phyloP scores from a whole-genome alignment of 139 green algal species.

The Asterochloris sp. region DNA sequence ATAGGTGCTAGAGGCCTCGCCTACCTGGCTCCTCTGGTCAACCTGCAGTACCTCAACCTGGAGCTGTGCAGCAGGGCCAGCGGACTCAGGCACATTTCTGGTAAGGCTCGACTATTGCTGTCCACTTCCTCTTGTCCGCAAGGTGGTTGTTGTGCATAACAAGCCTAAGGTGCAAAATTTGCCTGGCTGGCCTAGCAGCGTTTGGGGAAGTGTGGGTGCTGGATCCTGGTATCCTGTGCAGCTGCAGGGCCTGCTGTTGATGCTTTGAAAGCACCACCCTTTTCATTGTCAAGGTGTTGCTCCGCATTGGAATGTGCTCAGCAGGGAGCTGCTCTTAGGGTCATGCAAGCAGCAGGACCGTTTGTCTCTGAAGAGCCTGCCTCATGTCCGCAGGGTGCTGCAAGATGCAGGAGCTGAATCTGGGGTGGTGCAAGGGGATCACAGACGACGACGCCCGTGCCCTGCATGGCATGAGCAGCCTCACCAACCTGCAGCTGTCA shows the following conservation, averaged over 20 bases:
- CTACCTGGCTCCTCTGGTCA: conserved; percentile 9
- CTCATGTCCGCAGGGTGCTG: neutral
- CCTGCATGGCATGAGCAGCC: conserved; percentile 20
- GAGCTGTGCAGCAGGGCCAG: conserved; percentile 27
- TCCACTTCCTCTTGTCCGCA: neutral
- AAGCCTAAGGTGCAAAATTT: conserved; percentile 7
- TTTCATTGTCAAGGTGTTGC: neutral
- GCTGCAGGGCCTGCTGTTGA: neutral
- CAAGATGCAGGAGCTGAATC: conserved; percentile 26
- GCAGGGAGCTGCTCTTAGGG: too few relatives aligned
- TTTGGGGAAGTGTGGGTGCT: neutral
- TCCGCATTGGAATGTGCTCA: too few relatives aligned
- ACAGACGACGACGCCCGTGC: conserved; percentile 24
- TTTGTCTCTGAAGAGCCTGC: neutral
- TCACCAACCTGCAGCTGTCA: conserved; percentile 29
- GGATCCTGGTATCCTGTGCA: too few relatives aligned
- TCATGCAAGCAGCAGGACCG: neutral
- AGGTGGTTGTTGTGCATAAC: too few relatives aligned
- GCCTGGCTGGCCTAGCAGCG: neutral
- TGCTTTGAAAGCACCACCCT: neutral
- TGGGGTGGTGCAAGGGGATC: conserved; percentile 43
- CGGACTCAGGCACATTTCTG: neutral
- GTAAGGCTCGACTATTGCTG: neutral
- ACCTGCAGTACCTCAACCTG: conserved; percentile 25
- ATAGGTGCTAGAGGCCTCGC: conserved; percentile 15